Percentiles rank a stretch among this genome's conserved stretches.
phyloP scores from a whole-genome alignment of 2,329 filamentous ascomycete species.

The Domatiomyces catenatus region DNA sequence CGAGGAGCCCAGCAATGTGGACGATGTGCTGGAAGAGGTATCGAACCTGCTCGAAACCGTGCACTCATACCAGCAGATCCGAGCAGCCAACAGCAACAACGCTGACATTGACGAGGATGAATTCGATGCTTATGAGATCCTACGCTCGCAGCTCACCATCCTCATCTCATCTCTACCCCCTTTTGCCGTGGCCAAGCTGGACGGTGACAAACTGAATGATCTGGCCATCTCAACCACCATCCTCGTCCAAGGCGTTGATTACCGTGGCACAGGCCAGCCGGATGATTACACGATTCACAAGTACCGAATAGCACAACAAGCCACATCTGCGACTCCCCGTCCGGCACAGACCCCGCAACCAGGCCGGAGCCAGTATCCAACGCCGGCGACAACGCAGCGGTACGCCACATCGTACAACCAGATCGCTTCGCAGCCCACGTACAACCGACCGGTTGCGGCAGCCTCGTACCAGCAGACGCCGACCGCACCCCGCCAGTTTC shows the following conservation, averaged over 20 bases:
- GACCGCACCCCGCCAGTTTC: slow-evolving; percentile 23
- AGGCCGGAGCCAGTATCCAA: slow-evolving; percentile 12
- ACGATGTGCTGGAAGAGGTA: slow-evolving; percentile 40
- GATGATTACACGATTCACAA: slow-evolving; percentile 50
- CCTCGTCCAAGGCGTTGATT: slow-evolving; percentile 55
- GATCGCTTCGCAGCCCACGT: slow-evolving; percentile 4
- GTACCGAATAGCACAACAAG: slow-evolving; percentile 24
- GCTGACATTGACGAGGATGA: slow-evolving; percentile 41
- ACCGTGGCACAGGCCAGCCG: slow-evolving; percentile 68
- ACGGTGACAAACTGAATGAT: slow-evolving; percentile 71
- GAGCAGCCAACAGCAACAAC: slow-evolving; percentile 27
- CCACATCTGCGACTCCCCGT: slow-evolving; percentile 20
- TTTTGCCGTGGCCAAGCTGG: slow-evolving; percentile 70
- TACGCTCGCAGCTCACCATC: slow-evolving; percentile 59
- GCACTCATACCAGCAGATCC: slow-evolving; percentile 46
- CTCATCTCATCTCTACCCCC: slow-evolving; percentile 65
- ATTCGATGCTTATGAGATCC: slow-evolving; percentile 48
- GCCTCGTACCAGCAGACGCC: slow-evolving; percentile 21
- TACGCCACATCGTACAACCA: slow-evolving; percentile 7
- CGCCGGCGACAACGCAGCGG: slow-evolving; percentile 5
- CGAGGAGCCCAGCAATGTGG: slow-evolving; percentile 22
- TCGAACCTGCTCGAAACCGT: slow-evolving; percentile 47
- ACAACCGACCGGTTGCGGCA: slow-evolving; percentile 14
- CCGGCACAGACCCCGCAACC: slow-evolving; percentile 7
- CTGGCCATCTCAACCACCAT: slow-evolving; percentile 69